A percentile compares a stretch with the other conserved stretches of the same genome.
Evolutionary conservation across 1,284 basidiomycete genomes (phyloP).

Genomic region (Sporisorium scitamineum): DNA sequence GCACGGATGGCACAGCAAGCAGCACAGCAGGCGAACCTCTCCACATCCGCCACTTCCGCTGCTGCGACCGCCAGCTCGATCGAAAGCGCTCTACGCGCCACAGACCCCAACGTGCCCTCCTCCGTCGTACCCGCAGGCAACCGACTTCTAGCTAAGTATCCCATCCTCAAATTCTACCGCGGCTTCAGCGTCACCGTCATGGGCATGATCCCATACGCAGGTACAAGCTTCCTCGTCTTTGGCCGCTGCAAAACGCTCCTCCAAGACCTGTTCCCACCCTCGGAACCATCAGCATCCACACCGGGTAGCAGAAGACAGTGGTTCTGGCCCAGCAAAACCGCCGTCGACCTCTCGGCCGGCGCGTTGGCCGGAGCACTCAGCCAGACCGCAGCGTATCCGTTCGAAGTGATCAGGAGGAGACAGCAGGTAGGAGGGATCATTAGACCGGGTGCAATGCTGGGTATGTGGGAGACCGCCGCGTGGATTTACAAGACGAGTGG

Average conservation of each 20-base stretch:
- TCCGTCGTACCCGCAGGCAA: constrained; percentile 31
- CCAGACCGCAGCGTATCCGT: constrained; percentile 94
- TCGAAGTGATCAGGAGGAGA: constrained; percentile 90
- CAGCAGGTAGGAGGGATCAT: constrained; percentile 89
- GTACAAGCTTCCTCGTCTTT: constrained; percentile 85
- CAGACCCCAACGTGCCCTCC: constrained; percentile 39
- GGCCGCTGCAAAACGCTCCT: constrained; percentile 63
- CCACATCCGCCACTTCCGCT: constrained; percentile 33
- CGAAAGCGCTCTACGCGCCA: constrained; percentile 31
- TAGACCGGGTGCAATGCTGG: constrained; percentile 60
- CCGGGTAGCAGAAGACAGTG: constrained; percentile 35
- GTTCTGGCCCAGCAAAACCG: constrained; percentile 67
- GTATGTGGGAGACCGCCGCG: constrained; percentile 63
- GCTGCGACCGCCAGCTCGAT: constrained; percentile 31
- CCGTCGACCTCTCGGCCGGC: constrained; percentile 79
- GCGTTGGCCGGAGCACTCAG: constrained; percentile 89
- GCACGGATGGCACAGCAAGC: constrained; percentile 74
- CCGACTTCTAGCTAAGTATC: constrained; percentile 51
- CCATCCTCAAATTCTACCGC: constrained; percentile 86
- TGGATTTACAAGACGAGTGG: constrained; percentile 80
- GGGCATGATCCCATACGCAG: constrained; percentile 92
- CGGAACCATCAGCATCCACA: constrained; percentile 30
- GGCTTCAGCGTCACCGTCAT: constrained; percentile 76
- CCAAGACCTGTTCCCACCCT: constrained; percentile 52
- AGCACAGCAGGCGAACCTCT: constrained; percentile 62